A percentile compares a stretch with the other conserved stretches of the same genome.
Evolutionary conservation across 2,329 filamentous ascomycete species (phyloP).

Genomic region (Gaeumannomyces tritici): DNA sequence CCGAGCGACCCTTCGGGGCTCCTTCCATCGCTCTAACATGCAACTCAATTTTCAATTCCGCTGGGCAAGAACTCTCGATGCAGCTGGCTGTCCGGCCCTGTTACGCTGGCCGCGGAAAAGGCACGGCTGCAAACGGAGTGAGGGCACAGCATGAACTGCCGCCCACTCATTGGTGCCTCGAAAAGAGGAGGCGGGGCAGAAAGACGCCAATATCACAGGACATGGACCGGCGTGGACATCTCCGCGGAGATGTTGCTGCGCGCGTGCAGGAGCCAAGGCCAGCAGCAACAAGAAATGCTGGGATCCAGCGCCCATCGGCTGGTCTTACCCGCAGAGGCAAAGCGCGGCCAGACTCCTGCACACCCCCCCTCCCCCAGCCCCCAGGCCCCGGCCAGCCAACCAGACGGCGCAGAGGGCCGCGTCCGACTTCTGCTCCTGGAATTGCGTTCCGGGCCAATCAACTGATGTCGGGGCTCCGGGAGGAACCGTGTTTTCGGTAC

Average conservation of each 20-base stretch:
- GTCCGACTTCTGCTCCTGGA: not conserved
- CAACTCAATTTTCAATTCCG: not conserved
- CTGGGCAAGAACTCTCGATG: not conserved
- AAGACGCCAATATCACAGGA: not conserved
- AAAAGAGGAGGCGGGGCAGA: not conserved
- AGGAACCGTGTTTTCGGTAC: slow-evolving; percentile 4
- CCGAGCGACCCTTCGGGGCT: too few species aligned
- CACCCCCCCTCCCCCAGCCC: too few species aligned
- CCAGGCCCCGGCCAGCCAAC: not conserved
- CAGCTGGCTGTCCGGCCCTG: not conserved
- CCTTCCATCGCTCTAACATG: too few species aligned
- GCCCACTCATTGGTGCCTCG: not conserved
- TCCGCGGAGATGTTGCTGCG: not conserved
- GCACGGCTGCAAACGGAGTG: not conserved
- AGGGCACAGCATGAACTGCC: not conserved
- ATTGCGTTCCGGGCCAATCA: not conserved
- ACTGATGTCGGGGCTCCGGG: not conserved
- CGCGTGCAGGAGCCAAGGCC: not conserved
- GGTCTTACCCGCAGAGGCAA: too few species aligned
- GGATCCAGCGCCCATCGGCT: too few species aligned
- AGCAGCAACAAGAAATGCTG: not conserved
- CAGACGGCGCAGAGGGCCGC: not conserved
- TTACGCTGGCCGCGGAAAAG: not conserved
- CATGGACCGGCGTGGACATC: not conserved
- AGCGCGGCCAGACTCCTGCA: not conserved